phyloP scores from a whole-genome alignment of 805 yeast genomes.

The Kluyveromyces dobzhanskii region DNA sequence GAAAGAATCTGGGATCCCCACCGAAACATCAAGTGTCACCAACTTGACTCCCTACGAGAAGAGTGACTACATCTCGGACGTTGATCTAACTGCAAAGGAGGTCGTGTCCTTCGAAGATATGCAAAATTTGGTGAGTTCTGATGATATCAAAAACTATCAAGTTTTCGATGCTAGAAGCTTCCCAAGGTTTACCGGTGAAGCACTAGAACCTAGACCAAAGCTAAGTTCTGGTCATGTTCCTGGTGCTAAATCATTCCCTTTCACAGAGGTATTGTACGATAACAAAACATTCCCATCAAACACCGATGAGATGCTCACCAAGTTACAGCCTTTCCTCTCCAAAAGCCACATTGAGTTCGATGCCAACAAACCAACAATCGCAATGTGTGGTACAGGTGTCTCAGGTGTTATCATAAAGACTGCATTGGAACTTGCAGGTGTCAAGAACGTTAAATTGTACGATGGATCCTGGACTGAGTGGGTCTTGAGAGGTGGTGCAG shows the following conservation, averaged over 20 bases:
- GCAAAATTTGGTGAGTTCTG: constrained; percentile 44
- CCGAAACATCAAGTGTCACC: constrained; percentile 31
- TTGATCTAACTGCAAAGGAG: constrained; percentile 35
- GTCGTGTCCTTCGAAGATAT: constrained; percentile 65
- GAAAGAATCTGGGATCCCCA: constrained; percentile 36
- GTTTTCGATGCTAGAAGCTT: constrained; percentile 76
- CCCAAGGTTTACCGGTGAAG: constrained; percentile 68
- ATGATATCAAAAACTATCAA: constrained; percentile 38
- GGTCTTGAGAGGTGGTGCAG: constrained; percentile 21
- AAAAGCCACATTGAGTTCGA: constrained; percentile 30
- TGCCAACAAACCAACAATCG: constrained; percentile 57
- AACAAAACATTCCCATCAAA: constrained; percentile 38
- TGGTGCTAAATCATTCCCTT: constrained; percentile 72
- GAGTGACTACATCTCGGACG: constrained; percentile 29
- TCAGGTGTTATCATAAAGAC: constrained; percentile 82
- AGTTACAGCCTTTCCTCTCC: constrained; percentile 40
- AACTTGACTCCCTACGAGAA: constrained; percentile 10
- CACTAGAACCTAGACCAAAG: constrained; percentile 86
- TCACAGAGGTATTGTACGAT: constrained; percentile 47
- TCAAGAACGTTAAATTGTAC: constrained; percentile 45
- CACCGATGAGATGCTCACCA: constrained; percentile 25
- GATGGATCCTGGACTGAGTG: constrained; percentile 78
- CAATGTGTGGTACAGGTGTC: constrained; percentile 95
- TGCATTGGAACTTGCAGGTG: constrained; percentile 55
- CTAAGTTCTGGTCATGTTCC: constrained; percentile 86